Evolutionary conservation across 1,284 basidiomycete genomes (phyloP), one percentile per base, ranked within the genome.

Genomic region (Cryptococcus sp.): DNA sequence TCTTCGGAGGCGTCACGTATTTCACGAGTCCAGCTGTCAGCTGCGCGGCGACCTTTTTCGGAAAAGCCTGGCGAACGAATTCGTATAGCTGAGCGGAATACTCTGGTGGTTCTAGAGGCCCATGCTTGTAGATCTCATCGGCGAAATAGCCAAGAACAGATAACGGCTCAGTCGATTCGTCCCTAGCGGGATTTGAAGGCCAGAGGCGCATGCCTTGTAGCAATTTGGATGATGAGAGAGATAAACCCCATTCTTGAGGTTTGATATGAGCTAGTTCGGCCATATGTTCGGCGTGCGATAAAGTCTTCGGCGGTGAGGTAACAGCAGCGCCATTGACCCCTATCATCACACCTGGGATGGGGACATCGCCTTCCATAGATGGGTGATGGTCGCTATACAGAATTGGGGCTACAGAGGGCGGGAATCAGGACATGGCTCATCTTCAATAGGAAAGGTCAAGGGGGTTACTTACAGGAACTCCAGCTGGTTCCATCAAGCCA

Each of bases 41-140:
- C 4, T 26, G 34, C 13, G 47, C 40, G 2, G 39, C 38, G 2
- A 65, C 46, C 1, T 22, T 13, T 6, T 50, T 19, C 15, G 72
- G 72, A 39, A 74, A 70, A 6, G 61, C 56, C 6, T 50, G 22
- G 3, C 56, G 41, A 10, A 63, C 61, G 50, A 76, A 73, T 29
- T 67, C 58, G 20, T 39, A 20, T 25, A 77, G 57, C 40, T 63
- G 63, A 17, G 50, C 55, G 8, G 15, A 22, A 48, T 73, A 75
- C 3, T 57, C 61, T 1, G 46, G 40, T 16, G 62, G 40, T 1
- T 48, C 52, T 8, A 46, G 11, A 5, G 64, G 64, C 7, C 73
- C 74, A 6, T 62, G 17, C 10, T 68, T 63, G 61, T 73, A 77
- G 8, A 65, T 54, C n/a, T 61, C 43, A 47, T 76, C 74, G 11